phyloP scores from a whole-genome alignment of 2,329 filamentous ascomycete genomes.

The Penicillium sp. region DNA sequence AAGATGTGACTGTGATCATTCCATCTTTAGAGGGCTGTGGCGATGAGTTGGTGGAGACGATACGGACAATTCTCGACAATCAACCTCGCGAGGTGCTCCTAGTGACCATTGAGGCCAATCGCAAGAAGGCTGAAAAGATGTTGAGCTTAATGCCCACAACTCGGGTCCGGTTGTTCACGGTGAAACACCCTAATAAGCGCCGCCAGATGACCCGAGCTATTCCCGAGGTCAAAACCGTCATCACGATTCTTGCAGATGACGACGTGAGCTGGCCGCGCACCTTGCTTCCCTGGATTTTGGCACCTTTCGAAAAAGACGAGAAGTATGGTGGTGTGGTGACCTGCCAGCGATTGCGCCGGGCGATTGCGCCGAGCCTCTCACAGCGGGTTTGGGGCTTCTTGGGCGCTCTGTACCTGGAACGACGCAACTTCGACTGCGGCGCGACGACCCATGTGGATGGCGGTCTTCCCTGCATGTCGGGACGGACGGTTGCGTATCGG shows the following conservation, averaged over 20 bases:
- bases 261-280: constrained; percentile 90
- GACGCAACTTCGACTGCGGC: constrained; percentile 94
- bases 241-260: constrained; percentile 92
- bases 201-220: constrained; percentile 90
- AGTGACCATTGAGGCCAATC: constrained; percentile 81
- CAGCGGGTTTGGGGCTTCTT: constrained; percentile 81
- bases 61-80: constrained; percentile 57
- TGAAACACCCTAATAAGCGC: constrained; percentile 89
- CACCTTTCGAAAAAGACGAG: constrained; percentile 77
- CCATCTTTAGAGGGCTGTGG: constrained; percentile 88
- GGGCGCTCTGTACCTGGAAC: constrained; percentile 85
- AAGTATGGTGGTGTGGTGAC: constrained; percentile 88
- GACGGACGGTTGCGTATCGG: constrained; percentile 87
- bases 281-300: constrained; percentile 85
- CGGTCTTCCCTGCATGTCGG: constrained; percentile 94
- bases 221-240: constrained; percentile 75
- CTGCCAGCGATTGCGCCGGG: constrained; percentile 78
- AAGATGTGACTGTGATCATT: constrained; percentile 91
- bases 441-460: constrained; percentile 94
- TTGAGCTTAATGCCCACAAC: constrained; percentile 56
- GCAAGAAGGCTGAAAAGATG: constrained; percentile 66
- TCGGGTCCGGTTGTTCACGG: constrained; percentile 71
- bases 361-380: constrained; percentile 58
- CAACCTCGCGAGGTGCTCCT: constrained; percentile 70
- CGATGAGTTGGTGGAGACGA: constrained; percentile 76